Base-by-base conservation (phyloP, 768 basidiomycete species). In the Boletus speciosus region DNA sequence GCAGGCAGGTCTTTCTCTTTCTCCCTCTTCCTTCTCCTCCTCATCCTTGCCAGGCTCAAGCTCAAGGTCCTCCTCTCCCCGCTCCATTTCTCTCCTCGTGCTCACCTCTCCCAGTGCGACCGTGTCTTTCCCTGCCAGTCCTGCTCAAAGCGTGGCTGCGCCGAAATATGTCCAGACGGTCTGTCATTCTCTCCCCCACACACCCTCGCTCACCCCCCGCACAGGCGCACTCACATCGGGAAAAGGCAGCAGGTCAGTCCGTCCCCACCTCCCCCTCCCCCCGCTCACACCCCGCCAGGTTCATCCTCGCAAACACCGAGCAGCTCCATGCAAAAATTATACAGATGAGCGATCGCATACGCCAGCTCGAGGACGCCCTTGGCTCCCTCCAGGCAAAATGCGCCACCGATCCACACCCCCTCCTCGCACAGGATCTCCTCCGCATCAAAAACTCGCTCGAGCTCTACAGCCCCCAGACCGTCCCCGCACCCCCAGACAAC, bases 371-470 rank as follows among this genome's bases (percentile, higher is more conserved):
- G 63, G 82, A 84, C 29, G 83, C 81, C 1, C 71, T 86, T 21
- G 75, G 76, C 54, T 47, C 61, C 0, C 62, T 81, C 23, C 80
- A 82, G 60, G 47, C 73, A 12, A 70, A 72, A 36, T 66, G 62
- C 46, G 69, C 79, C 1, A 48, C 64, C 36, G 75, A 76, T 32
- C 64, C 71, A 0, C 84, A 86, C 61, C 82, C 85, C 15, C 75
- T 86, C 15, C 75, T 86, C 36, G 59, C 70, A 11, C 76, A 82
- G n/a, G 84, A 85, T 15, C 71, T 86, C 21, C 73, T 83, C 15
- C 78, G 74, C 60, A 80, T 86, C 56, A 86, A 85, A 62, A 85
- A 83, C 32, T 82, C 84, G 0, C 82, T 86, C 66, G 85, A 87
- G 41, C 76, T 86, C 10, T 82, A 85, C 66, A 72, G 56, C 51